Base-by-base conservation (phyloP, 768 basidiomycete genomes). In the Candolleomyces efflorescens region DNA sequence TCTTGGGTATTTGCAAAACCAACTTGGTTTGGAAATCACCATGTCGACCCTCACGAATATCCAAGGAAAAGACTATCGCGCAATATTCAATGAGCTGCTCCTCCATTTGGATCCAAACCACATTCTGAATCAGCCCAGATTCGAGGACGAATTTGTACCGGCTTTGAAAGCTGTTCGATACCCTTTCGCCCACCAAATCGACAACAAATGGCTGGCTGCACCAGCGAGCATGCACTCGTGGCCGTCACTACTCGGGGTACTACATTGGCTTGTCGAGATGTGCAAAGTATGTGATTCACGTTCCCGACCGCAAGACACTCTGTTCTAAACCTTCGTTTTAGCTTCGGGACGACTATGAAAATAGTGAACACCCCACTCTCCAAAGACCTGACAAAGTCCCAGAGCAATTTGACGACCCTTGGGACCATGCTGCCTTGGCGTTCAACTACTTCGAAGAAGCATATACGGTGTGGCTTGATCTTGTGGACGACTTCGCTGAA, bases 211-310 rank as follows among this genome's bases (percentile, higher is more conserved):
- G 81, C 72, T 98, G 4, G 87, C 87, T 7, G 88, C 94, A 2
- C 90, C 94, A 0, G 95, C 92, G 0, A 89, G 87, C 54, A 88
- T 90, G 77, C 90, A 92, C 71, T 86, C 89, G n/a, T 98, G 96
- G 97, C 92, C 93, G 0, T 78, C 84, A 20, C 72, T 97, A 23
- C 77, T 98, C 15, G 96, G 90, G 20, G 89, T 91, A 65, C 68
- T 98, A 36, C 90, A 95, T 71, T 99, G 97, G 97, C 74, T 99
- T 13, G 91, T 90, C 7, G 87, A 92, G 64, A 70, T 92, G 62
- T 87, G 89, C 65, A 89, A 87, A 75, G 96, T 95, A 64, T 24
- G 32, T 32, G 32, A 32, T 5, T 11, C 11, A 7, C 11, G 78
- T 68, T 11, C 53, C 58, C n/a, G 22, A 38, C 27, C 44, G 18